A percentile compares a stretch with the other conserved stretches of the same genome.
Conservation (phyloP, 805 yeast genomes). For the Saccharomycopsis fermentans region DNA sequence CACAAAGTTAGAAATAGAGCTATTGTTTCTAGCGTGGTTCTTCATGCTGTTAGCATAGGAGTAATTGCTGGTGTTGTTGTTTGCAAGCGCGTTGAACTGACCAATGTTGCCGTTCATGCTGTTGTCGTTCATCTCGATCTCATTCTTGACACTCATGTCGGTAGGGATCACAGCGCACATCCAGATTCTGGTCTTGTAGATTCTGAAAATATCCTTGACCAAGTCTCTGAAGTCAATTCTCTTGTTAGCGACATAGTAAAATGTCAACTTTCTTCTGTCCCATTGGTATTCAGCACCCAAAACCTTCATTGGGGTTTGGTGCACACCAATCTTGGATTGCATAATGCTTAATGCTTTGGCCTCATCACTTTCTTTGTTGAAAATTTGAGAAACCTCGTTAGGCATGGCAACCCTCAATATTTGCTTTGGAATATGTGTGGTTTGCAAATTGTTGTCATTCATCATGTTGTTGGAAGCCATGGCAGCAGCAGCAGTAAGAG, state of each 20-base stretch:
- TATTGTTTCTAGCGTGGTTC: slow-evolving; percentile 1
- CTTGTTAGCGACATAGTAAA: slow-evolving; percentile 52
- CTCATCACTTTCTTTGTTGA: slow-evolving; percentile 56
- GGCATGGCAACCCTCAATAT: slow-evolving; percentile 53
- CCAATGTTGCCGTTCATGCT: slow-evolving; percentile 3
- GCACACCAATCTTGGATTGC: slow-evolving; percentile 43
- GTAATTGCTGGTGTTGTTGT: slow-evolving; percentile 3
- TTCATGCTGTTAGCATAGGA: background rate
- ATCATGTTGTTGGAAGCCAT: slow-evolving; percentile 9
- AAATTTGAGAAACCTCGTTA: slow-evolving; percentile 48
- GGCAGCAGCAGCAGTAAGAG: background rate
- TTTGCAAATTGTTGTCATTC: slow-evolving; percentile 26
- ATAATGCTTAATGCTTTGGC: slow-evolving; percentile 57
- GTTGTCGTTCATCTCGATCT: slow-evolving; percentile 16
- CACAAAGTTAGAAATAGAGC: background rate
- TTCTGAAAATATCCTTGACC: slow-evolving; percentile 63
- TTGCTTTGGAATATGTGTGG: slow-evolving; percentile 58
- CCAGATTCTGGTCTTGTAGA: slow-evolving; percentile 78
- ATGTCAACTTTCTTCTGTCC: slow-evolving; percentile 72
- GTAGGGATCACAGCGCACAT: slow-evolving; percentile 56
- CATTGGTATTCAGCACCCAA: slow-evolving; percentile 79
- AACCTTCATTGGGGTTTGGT: slow-evolving; percentile 43
- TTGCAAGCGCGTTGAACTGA: background rate
- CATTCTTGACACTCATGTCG: slow-evolving; percentile 9
- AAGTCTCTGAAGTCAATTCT: slow-evolving; percentile 72